Conservation (phyloP, 2,329 filamentous ascomycete genomes). For the Lasiodiplodia theobromae region DNA sequence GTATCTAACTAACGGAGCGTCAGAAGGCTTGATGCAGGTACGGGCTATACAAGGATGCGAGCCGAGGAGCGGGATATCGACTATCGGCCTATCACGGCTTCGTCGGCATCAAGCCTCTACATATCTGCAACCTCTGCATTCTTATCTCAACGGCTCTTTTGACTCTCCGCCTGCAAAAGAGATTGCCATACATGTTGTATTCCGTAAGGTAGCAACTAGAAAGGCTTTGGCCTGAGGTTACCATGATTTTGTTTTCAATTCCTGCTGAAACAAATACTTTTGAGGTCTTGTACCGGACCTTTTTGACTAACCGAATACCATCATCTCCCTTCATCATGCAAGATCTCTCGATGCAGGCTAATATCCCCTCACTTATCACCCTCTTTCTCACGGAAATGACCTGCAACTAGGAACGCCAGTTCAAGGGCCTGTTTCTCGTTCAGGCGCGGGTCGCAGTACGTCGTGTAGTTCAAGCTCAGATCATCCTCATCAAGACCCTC, state of each 20-base stretch:
- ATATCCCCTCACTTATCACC: not conserved
- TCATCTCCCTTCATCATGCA: not conserved
- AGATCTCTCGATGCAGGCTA: not conserved
- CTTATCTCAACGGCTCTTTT: not conserved
- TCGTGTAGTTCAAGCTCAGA: slow-evolving; percentile 88
- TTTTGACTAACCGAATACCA: not conserved
- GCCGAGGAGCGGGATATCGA: slow-evolving; percentile 11
- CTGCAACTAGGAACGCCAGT: slow-evolving; percentile 90
- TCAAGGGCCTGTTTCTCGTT: slow-evolving; percentile 99
- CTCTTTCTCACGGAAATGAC: slow-evolving; percentile 68
- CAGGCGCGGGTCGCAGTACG: slow-evolving; percentile 91
- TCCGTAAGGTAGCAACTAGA: not conserved
- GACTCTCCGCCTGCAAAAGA: not conserved
- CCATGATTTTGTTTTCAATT: not conserved
- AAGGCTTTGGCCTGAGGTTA: not conserved
- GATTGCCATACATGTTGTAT: not conserved
- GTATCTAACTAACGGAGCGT: not conserved
- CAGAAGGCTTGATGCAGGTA: not conserved
- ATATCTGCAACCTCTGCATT: not conserved
- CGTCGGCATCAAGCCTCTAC: not conserved
- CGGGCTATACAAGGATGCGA: slow-evolving; percentile 10
- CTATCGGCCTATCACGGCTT: slow-evolving; percentile 8
- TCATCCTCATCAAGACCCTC: slow-evolving; percentile 88
- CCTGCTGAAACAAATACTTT: not conserved
- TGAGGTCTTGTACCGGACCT: slow-evolving; percentile 29